Evolutionary conservation across 345 rosid genomes (phyloP), one percentile per base, ranked within the genome.

Genomic region (Acer campestre): DNA sequence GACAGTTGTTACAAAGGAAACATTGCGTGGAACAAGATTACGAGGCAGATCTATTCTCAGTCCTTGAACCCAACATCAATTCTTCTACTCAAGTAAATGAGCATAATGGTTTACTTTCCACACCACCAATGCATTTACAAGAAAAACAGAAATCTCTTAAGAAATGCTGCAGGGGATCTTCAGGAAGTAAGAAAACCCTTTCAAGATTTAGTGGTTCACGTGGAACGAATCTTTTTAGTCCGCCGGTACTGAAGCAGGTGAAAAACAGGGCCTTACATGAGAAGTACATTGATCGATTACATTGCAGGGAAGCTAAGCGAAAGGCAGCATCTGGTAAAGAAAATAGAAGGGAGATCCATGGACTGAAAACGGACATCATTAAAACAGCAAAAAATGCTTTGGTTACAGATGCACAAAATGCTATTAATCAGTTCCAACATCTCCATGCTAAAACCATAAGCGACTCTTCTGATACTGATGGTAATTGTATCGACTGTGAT

Each of bases 261-360:
- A 87, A 90, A 75, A 91, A 90, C 85, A 87, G 71, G 71, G 90
- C 88, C 17, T 85, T 92, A 81, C 97, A 93, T 83, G 97, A 95
- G 84, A 91, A 86, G 82, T 91, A 92, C 75, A 91, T 91, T 10
- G 95, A 93, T 77, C 92, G 84, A 65, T 84, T 92, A 53, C 94
- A 90, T 78, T 51, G 48, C 68, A 88, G 98, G 84, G 98, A 95
- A 72, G 97, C 94, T 56, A 91, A 88, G 85, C 84, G 98, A 85
- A 89, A 84, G 78, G 82, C 88, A 4, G 88, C 79, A 55, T 74
- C 67, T 1, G 84, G 88, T 31, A 85, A 90, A 84, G 94, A 91
- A 83, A 88, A 87, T 74, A 59, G 22, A 14, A 70, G 51, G 49
- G 82, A 78, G 74, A 4, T 13, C 72, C 67, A 74, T 53, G 64